These are phyloP conservation scores for Chiua virens DNA, from an alignment of 768 basidiomycete genomes.

Conservation along the genomic window DNA sequence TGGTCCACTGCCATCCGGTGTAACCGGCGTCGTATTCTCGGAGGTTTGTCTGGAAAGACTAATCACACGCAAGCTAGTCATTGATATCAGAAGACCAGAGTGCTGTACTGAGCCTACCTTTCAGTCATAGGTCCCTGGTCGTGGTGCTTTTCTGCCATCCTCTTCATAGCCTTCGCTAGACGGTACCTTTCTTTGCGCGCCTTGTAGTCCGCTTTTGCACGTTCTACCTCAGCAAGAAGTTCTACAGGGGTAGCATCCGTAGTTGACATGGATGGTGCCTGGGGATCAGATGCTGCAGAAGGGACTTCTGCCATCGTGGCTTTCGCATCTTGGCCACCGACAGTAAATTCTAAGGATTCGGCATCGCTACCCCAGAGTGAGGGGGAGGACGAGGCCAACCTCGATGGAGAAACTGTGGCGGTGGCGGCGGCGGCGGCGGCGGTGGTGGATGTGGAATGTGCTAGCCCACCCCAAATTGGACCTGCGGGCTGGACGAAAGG, in stretches of 20 bases:
- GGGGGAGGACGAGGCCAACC: slow-evolving; percentile 29
- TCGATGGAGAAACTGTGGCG: slow-evolving; percentile 1
- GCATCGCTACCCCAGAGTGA: slow-evolving; percentile 15
- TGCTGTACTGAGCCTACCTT: slow-evolving; percentile 20
- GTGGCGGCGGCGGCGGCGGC: slow-evolving; percentile 7
- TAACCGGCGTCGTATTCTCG: slow-evolving; percentile 16
- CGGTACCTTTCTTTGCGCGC: slow-evolving; percentile 71
- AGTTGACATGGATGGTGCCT: not conserved
- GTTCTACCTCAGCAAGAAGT: slow-evolving; percentile 49
- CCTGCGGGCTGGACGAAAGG: slow-evolving; percentile 4
- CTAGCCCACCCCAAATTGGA: slow-evolving; percentile 18
- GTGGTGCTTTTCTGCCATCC: slow-evolving; percentile 32
- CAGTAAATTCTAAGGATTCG: not conserved
- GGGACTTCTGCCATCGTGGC: slow-evolving; percentile 12
- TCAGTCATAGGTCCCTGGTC: slow-evolving; percentile 22
- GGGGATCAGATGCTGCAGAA: no score
- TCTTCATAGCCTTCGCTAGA: slow-evolving; percentile 51
- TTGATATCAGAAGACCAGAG: not conserved
- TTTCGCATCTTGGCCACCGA: slow-evolving; percentile 8
- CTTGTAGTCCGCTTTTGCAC: slow-evolving; percentile 66
- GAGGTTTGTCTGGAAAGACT: slow-evolving; percentile 28
- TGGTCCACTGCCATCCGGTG: not conserved
- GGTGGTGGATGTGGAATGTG: slow-evolving; percentile 24
- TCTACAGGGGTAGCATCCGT: slow-evolving; percentile 19
- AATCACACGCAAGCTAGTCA: slow-evolving; percentile 5